Evolutionary conservation across 2,329 filamentous ascomycete species (phyloP), one percentile per base, ranked within the genome.

Genomic region (Phialemonium atrogriseum): DNA sequence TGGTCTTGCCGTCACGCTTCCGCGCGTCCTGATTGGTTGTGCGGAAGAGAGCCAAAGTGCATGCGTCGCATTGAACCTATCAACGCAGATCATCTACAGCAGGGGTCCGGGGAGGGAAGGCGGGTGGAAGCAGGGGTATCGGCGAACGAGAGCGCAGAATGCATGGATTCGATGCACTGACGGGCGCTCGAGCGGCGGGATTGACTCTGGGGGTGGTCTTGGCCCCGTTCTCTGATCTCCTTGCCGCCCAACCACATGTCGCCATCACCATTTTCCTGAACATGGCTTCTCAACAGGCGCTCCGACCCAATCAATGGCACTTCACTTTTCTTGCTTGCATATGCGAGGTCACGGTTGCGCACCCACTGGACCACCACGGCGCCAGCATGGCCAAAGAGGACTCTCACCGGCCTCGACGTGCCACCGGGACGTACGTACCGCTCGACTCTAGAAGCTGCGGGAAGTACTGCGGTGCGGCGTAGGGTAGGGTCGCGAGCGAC

Each of bases 171-270:
- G 33, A 31, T 37, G 27, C 30, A 34, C 12, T 34, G 25, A n/a
- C n/a, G n/a, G n/a, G n/a, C n/a, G 26, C 26, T 27, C 21, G 27
- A 27, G 25, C 25, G 15, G 25, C 15, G 15, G 25, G 25, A n/a
- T n/a, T n/a, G n/a, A n/a, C 21, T 23, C 9, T 8, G 21, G 21
- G n/a, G 21, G 9, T n/a, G 9, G 21, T 23, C 21, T 23, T 23
- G 21, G n/a, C 9, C 21, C 21, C 21, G 21, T 23, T n/a, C 8
- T 9, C 30, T 11, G 22, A n/a, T 15, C 20, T 16, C 35, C 18
- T 37, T 42, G 38, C 42, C 40, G 44, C 38, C 45, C 46, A 47
- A 48, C 43, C 44, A 46, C 40, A 38, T 33, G 18, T 35, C 32
- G 7, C 30, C 20, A 23, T 24, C 30, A 16, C 30, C 30, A 22